Evolutionary conservation across 495 filamentous ascomycete species (phyloP), one percentile per base, ranked within the genome.

Genomic region (Evernia prunastri): DNA sequence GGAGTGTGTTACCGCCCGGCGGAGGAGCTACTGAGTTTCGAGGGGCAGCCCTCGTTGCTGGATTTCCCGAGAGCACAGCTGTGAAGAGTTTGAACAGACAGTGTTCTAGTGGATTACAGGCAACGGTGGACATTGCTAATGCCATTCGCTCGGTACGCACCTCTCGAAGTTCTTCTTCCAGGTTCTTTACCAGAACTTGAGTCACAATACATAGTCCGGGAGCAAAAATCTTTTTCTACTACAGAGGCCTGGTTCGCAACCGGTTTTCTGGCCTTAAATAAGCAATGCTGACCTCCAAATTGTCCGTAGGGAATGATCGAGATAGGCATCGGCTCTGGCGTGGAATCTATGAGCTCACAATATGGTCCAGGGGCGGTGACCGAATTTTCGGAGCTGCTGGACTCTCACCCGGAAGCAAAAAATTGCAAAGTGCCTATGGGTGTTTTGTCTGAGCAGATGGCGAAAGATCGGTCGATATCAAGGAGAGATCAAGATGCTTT

Each of bases 351-450:
- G 94, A 89, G 85, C 73, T 81, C 80, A 61, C 89, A 97, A 71
- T 68, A 63, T 65, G 89, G 87, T 27, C 94, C 93, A 43, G 83
- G 81, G 35, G 93, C 93, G 56, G 92, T 98, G 20, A 86, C 88
- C 66, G 94, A 98, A 74, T 96, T 98, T 84, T 93, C 89, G 31
- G 90, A 96, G 18, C 85, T 96, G 63, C 85, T 98, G 56, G 90
- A 97, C 71, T 83, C 78, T 66, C 84, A 95, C 79, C 81, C 83
- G 62, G 88, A 94, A 74, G 85, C 93, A 45, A 88, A 87, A 70
- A 93, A 96, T 81, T 98, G 94, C 84, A 96, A 95, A 80, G 94
- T 98, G 13, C 89, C 93, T 71, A 98, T 98, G 94, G 95, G 95
- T 66, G 83, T 90, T 2, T 82, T 97, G 40, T 96, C 91, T 59